Evolutionary conservation across 2,329 filamentous ascomycete genomes (phyloP).

Genomic region (Calonectria henricotiae): DNA sequence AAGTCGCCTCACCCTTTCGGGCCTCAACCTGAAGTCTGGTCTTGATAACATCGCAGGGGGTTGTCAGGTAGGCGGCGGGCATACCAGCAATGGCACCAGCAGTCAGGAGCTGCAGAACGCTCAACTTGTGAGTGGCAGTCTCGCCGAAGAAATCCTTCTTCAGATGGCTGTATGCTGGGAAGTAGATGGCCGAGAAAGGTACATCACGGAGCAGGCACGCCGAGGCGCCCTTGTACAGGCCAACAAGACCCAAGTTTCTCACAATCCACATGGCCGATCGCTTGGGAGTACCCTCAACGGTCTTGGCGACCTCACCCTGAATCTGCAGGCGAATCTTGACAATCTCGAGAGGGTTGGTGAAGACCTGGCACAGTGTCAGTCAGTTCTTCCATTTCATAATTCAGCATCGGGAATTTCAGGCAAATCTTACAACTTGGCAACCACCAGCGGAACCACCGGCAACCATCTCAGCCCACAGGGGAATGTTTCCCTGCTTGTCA

Average conservation of each 20-base stretch:
- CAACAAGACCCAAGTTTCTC: conserved; percentile 92
- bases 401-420: background rate
- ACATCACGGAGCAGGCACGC: conserved; percentile 97
- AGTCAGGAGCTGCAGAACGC: conserved; percentile 90
- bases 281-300: conserved; percentile 84
- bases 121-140: conserved; percentile 87
- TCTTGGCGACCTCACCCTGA: conserved; percentile 95
- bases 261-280: conserved; percentile 99
- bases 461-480: conserved; percentile 80
- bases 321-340: conserved; percentile 99
- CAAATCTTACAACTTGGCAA: conserved; percentile 90
- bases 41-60: conserved; percentile 99
- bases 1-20: conserved; percentile 91
- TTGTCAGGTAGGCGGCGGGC: conserved; percentile 95
- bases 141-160: conserved; percentile 97
- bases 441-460: conserved; percentile 92
- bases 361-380: conserved; percentile 73
- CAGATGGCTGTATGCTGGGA: conserved; percentile 95
- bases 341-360: conserved; percentile 98
- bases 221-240: conserved; percentile 96
- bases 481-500: conserved; percentile 84
- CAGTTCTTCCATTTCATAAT: conserved; percentile 3
- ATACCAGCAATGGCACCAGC: conserved; percentile 96
- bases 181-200: conserved; percentile 99
- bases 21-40: conserved; percentile 97